phyloP scores from a whole-genome alignment of 352 stramenopile genomes.

The Phytophthora sp. region DNA sequence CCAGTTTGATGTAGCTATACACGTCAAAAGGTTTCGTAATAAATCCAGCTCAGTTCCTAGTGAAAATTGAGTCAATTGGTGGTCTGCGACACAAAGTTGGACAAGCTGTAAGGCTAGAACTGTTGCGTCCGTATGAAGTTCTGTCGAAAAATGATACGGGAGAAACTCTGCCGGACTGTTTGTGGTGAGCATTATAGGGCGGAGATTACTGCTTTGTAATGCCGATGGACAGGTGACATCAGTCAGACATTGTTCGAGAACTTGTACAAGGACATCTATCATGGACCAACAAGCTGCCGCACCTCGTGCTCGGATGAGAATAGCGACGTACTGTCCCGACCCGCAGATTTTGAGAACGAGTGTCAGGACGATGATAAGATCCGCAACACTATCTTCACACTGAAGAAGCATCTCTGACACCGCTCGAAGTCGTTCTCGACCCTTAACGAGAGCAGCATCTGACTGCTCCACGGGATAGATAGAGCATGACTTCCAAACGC shows the following conservation, averaged over 20 bases:
- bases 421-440: conserved; percentile 2
- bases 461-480: not conserved
- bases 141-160: conserved; percentile 4
- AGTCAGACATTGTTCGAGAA: conserved; percentile 14
- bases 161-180: conserved; percentile 17
- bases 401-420: conserved; percentile 32
- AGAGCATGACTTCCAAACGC: conserved; percentile 8
- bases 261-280: conserved; percentile 16
- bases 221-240: not conserved
- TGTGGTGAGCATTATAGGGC: conserved; percentile 16
- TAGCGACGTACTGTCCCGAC: not conserved
- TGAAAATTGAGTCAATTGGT: conserved; percentile 2
- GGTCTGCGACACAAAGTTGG: conserved; percentile 4
- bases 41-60: conserved; percentile 23
- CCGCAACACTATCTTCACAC: conserved; percentile 4
- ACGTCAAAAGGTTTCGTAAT: conserved; percentile 3
- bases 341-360: conserved; percentile 16
- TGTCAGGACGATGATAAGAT: conserved; percentile 7
- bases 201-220: not conserved
- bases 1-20: conserved; percentile 17
- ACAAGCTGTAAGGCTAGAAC: conserved; percentile 17
- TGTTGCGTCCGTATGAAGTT: conserved; percentile 9
- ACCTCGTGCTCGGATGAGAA: conserved; percentile 22
- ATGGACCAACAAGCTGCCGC: conserved; percentile 19
- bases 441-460: not conserved